Evolutionary conservation across 208 protist genomes (phyloP), one percentile per base, ranked within the genome.

Genomic region (Leishmania arabica): DNA sequence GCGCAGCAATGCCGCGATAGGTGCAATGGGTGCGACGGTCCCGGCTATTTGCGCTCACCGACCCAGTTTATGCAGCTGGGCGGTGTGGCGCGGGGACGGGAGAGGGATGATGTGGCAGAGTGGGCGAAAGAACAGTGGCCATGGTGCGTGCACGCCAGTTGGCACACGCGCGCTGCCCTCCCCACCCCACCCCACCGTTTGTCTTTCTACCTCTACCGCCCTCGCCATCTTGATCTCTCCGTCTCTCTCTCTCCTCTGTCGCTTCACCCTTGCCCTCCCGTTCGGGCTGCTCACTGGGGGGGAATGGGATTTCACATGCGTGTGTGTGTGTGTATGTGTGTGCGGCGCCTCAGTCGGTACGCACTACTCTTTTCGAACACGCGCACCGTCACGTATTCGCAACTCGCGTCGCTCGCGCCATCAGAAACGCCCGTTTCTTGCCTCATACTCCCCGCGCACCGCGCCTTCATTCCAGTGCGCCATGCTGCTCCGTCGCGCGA

Each of bases 401-500:
- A 24, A 45, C 5, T 15, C 15, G 27, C n/a, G 40, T 60, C 37
- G 15, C 65, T 40, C 21, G 31, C 27, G 37, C 13, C 17, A 2
- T 42, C 37, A 3, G 31, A 34, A 70, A 6, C 65, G 65, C 17
- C 19, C 47, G 31, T 70, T 21, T 42, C 13, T 19, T 31, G 31
- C 8, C 31, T 40, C 9, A 15, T 11, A 6, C 62, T 40, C 62
- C 62, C 62, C 17, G 2, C 53, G 53, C 13, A 58, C 21, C 21
- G 6, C 19, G n/a, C 9, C 42, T 9, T 45, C 13, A 34, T 47
- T 19, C 40, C 65, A 70, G 68, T n/a, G 68, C 11, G 21, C 0
- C 7, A 83, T 84, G 73, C 56, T 86, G 0, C 60, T 78, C 51
- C 64, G 66, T 65, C 77, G 60, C 40, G 13, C 40, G 27, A 47